Base-by-base conservation (phyloP, 2,329 filamentous ascomycete species). In the Seiridium unicorne region DNA sequence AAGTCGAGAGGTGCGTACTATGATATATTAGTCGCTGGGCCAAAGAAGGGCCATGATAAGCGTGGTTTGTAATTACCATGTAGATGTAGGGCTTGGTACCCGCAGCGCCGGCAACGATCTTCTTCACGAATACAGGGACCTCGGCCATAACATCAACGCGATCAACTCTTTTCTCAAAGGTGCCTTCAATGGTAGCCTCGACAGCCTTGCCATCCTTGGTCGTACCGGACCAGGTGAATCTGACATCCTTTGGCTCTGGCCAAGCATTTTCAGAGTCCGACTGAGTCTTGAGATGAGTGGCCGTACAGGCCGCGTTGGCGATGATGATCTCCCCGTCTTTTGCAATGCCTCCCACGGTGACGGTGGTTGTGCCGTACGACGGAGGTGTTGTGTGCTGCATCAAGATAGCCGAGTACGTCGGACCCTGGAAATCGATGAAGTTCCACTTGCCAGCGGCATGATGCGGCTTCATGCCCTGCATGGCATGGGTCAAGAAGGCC, bases 391-490 rank as follows among this genome's bases (percentile, higher is more conserved):
- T 96, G 76, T 89, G 99, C 76, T 98, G 91, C 95, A 99, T 99
- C 81, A 98, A 81, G 65, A 96, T 79, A 35, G 93, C 94, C 35
- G 93, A 95, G 79, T 92, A 90, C 26, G 82, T 92, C 31, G 92
- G 89, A 11, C 91, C 89, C 74, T 98, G 93, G 80, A 97, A 97
- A 77, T 93, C 87, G 76, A 86, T 83, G 79, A 97, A 99, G 77
- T 95, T 97, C 95, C 95, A 99, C 64, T 85, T 87, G 36, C 91
- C 88, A 63, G 94, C 93, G 61, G 93, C 91, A 74, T 99, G 96
- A 76, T 99, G 95, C 46, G 95, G 95, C 84, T 99, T 99, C 94
- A 98, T 98, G 74, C 93, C 95, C 79, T 98, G 95, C 55, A 98
- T 80, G 46, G 92, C 93, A 74, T 95, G 90, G 66, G 89, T 83